Evolutionary conservation across 1,284 basidiomycete genomes (phyloP).

Genomic region (Boletus smithii): DNA sequence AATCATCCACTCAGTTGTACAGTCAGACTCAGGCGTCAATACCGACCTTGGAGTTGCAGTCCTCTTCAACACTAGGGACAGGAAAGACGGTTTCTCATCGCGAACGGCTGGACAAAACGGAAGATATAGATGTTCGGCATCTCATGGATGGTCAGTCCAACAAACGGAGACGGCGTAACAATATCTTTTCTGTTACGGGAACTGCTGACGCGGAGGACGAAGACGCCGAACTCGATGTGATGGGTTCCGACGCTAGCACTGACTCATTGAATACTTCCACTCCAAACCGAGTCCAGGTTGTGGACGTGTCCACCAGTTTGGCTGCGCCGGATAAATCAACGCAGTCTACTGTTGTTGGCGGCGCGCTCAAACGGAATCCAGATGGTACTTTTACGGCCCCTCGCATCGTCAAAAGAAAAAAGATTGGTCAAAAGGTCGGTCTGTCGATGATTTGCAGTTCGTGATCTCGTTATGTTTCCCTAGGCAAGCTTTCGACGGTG

Average conservation of each 20-base stretch:
- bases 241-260: slow-evolving; percentile 7
- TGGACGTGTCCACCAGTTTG: slow-evolving; percentile 18
- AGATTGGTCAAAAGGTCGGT: slow-evolving; percentile 43
- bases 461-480: slow-evolving; percentile 7
- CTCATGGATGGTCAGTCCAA: slow-evolving; percentile 47
- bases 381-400: slow-evolving; percentile 55
- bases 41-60: slow-evolving; percentile 58
- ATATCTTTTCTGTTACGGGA: slow-evolving; percentile 33
- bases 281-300: slow-evolving; percentile 9
- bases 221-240: slow-evolving; percentile 28
- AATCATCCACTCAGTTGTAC: slow-evolving; percentile 26
- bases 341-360: slow-evolving; percentile 41
- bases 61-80: slow-evolving; percentile 77
- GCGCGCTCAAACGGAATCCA: slow-evolving; percentile 54
- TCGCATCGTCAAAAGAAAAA: slow-evolving; percentile 42
- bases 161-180: slow-evolving; percentile 45
- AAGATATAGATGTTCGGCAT: slow-evolving; percentile 58
- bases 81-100: slow-evolving; percentile 58
- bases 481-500: slow-evolving; percentile 41
- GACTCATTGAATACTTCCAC: neutral
- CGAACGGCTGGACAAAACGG: slow-evolving; percentile 53
- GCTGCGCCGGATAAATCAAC: slow-evolving; percentile 11
- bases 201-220: slow-evolving; percentile 37
- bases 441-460: neutral
- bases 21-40: slow-evolving; percentile 74